Evolutionary conservation across 2,329 filamentous ascomycete genomes (phyloP), one percentile per base, ranked within the genome.

Genomic region (Neofusicoccum sp.): DNA sequence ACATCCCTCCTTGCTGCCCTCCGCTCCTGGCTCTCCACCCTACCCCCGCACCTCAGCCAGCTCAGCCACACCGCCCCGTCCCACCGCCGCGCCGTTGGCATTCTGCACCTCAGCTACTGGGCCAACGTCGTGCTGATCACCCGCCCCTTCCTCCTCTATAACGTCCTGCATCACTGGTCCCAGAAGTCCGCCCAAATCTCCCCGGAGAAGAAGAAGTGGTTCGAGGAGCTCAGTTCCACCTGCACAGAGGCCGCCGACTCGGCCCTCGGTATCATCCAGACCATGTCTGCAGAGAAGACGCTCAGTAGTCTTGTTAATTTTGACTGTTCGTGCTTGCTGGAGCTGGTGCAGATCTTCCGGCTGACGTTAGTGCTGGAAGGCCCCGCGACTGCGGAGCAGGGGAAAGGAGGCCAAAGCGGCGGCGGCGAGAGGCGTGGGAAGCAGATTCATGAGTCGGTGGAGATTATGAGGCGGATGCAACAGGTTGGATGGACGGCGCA

Each of bases 71-170:
- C 65, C 1, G 70, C 71, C 3, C 70, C 70, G 38, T 72, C 71
- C 0, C 68, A 74, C 56, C 72, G 66, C 60, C 73, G 73, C 8
- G 70, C 73, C 26, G 68, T 75, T 20, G 69, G 66, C 8, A 62
- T 70, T 14, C 66, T 75, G 3, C 73, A 75, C 57, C 63, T 73
- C 3, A 68, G 73, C 1, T 73, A 75, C 57, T 74, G 73, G 72
- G 65, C 69, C 45, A 67, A 71, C 5, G 72, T 64, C 2, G 72
- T 74, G 6, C 67, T 75, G 1, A 63, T 74, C 6, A 71, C 68
- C 6, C 66, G 73, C 5, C 71, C 73, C 0, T 75, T 75, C 53
- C 63, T 75, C 6, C 67, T 75, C 24, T 71, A 72, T 16, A 65
- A 71, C 0, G 71, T 73, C 3, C 65, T 74, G 28, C 70, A 69